phyloP scores from a whole-genome alignment of 768 basidiomycete genomes.

The Pisolithus sp. region DNA sequence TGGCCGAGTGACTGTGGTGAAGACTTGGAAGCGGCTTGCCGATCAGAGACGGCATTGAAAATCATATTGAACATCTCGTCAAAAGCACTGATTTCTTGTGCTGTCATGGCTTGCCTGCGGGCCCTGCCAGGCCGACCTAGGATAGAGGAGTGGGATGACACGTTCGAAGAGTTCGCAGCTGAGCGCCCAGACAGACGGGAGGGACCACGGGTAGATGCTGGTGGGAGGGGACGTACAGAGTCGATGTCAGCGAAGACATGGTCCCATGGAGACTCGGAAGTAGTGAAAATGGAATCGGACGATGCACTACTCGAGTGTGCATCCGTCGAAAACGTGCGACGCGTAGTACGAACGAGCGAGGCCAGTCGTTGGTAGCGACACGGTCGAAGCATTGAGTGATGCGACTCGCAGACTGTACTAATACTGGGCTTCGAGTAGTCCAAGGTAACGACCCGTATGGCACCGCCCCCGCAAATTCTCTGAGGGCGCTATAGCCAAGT shows the following conservation, averaged over 20 bases:
- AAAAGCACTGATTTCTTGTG: constrained; percentile 58
- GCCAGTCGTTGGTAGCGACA: constrained; percentile 2
- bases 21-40: constrained; percentile 14
- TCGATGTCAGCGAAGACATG: constrained; percentile 47
- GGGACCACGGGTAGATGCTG: constrained; percentile 11
- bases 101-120: constrained; percentile 58
- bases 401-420: background rate
- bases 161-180: constrained; percentile 1
- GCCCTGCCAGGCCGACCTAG: constrained; percentile 10
- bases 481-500: constrained; percentile 59
- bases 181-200: constrained; percentile 8
- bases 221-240: constrained; percentile 21
- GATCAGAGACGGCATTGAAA: constrained; percentile 46
- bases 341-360: constrained; percentile 1
- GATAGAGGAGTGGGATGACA: background rate
- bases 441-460: background rate
- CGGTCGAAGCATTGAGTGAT: constrained; percentile 16
- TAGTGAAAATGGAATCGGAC: constrained; percentile 29
- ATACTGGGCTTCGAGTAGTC: no score
- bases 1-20: background rate
- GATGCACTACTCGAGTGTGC: background rate
- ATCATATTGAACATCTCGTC: constrained; percentile 72
- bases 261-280: constrained; percentile 41
- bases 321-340: background rate
- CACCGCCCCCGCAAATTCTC: no score